Percentiles rank a stretch among this genome's conserved stretches.
Conservation (phyloP, 2,329 filamentous ascomycete species). For the Sporothrix sp. region DNA sequence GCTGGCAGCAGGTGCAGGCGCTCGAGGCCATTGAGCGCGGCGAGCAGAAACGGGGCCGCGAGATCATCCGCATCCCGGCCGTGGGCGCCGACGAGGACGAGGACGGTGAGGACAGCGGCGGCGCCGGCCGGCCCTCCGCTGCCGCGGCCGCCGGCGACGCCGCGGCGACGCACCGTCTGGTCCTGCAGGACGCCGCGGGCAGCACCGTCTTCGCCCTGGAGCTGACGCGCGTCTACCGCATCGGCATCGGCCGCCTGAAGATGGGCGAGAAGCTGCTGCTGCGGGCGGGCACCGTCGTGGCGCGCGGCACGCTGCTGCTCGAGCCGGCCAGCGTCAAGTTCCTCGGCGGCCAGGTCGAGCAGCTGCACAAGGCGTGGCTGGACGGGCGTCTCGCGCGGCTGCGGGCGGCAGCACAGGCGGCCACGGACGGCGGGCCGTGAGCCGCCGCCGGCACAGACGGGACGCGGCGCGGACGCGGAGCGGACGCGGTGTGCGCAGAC, state of each 20-base stretch:
- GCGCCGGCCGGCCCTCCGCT: conserved; percentile 9
- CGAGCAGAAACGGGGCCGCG: conserved; percentile 63
- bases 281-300: conserved; percentile 52
- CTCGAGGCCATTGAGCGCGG: conserved; percentile 65
- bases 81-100: conserved; percentile 32
- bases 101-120: conserved; percentile 18
- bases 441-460: too few relatives aligned
- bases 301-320: conserved; percentile 69
- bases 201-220: conserved; percentile 64
- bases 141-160: conserved; percentile 20
- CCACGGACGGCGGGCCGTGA: neutral
- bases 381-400: conserved; percentile 60
- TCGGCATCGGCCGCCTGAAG: conserved; percentile 53
- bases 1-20: conserved; percentile 81
- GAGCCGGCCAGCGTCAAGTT: conserved; percentile 58
- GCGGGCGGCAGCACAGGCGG: conserved; percentile 38
- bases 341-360: conserved; percentile 81
- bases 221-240: conserved; percentile 51
- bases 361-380: conserved; percentile 68
- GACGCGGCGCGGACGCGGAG: too few relatives aligned
- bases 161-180: conserved; percentile 63
- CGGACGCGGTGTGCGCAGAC: neutral
- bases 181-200: conserved; percentile 71
- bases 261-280: conserved; percentile 81
- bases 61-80: conserved; percentile 67